A percentile compares a stretch with the other conserved stretches of the same genome.
Conservation (phyloP, 495 filamentous ascomycete genomes). For the Hypoxylon crocopeplum region DNA sequence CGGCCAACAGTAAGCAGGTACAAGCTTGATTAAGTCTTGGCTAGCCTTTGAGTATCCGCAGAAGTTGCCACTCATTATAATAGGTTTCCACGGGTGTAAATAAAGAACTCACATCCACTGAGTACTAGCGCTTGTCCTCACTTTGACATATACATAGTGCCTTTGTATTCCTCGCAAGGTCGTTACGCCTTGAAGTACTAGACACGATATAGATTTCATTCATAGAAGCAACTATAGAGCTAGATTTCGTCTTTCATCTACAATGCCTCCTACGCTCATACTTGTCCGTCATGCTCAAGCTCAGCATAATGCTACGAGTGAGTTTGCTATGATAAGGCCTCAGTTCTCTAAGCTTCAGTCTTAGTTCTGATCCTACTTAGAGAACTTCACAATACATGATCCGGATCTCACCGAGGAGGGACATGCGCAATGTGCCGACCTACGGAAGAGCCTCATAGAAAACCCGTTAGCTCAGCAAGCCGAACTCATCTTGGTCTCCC, state of each 20-base stretch:
- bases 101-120: too few relatives aligned
- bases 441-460: slow-evolving; percentile 54
- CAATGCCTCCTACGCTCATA: slow-evolving; percentile 65
- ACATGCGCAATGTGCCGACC: slow-evolving; percentile 55
- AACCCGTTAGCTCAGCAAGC: slow-evolving; percentile 56
- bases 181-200: too few relatives aligned
- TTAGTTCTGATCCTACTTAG: slow-evolving; percentile 44
- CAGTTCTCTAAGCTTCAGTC: not conserved
- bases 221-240: not conserved
- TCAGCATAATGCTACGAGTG: slow-evolving; percentile 58
- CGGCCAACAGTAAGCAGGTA: too few relatives aligned
- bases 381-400: slow-evolving; percentile 59
- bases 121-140: too few relatives aligned
- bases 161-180: too few relatives aligned
- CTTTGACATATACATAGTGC: too few relatives aligned
- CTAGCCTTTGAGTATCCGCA: too few relatives aligned
- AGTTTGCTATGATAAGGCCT: slow-evolving; percentile 37
- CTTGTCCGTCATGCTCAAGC: slow-evolving; percentile 66
- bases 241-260: not conserved
- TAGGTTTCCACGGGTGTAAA: too few relatives aligned
- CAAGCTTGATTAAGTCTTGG: too few relatives aligned
- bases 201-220: too few relatives aligned
- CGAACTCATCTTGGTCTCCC: slow-evolving; percentile 63
- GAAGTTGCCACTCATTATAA: too few relatives aligned
- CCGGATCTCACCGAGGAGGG: slow-evolving; percentile 63